These are phyloP conservation scores for Cardiospermum halicacabum DNA, from an alignment of 345 rosid genomes.

Conservation along the genomic window DNA sequence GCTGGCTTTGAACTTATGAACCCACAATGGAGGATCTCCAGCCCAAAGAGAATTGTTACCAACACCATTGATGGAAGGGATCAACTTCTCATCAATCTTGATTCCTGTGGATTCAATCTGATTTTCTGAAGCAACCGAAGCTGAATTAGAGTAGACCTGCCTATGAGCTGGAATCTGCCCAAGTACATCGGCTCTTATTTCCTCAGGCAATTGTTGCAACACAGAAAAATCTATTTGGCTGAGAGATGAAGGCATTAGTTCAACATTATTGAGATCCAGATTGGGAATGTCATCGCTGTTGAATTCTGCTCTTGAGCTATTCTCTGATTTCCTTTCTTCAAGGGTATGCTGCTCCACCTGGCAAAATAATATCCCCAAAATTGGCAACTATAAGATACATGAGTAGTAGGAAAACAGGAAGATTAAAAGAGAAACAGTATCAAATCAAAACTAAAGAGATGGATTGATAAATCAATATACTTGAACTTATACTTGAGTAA, in stretches of 20 bases:
- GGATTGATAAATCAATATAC: neutral
- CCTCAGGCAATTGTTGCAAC: slow-evolving; percentile 80
- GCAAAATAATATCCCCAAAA: neutral
- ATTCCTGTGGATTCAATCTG: slow-evolving; percentile 23
- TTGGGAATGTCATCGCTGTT: slow-evolving; percentile 19
- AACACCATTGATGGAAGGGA: slow-evolving; percentile 14
- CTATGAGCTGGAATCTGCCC: slow-evolving; percentile 59
- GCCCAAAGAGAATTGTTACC: slow-evolving; percentile 42
- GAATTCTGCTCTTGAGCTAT: slow-evolving; percentile 26
- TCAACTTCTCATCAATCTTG: slow-evolving; percentile 31
- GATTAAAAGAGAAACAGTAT: neutral
- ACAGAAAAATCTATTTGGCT: slow-evolving; percentile 78
- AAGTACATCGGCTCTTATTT: slow-evolving; percentile 59
- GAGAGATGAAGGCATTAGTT: slow-evolving; percentile 70
- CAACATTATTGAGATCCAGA: slow-evolving; percentile 26
- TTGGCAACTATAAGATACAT: neutral
- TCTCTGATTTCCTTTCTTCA: slow-evolving; percentile 16
- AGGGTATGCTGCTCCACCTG: slow-evolving; percentile 22
- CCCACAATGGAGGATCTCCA: slow-evolving; percentile 84
- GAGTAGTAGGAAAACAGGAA: neutral
- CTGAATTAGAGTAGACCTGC: slow-evolving; percentile 29
- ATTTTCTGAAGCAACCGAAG: slow-evolving; percentile 27
- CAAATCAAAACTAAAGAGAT: slow-evolving; percentile 6
- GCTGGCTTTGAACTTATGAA: slow-evolving; percentile 56
- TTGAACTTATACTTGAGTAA: neutral